Conservation (phyloP, 371 early-diverging fungal genomes). For the Apophysomyces variabilis region DNA sequence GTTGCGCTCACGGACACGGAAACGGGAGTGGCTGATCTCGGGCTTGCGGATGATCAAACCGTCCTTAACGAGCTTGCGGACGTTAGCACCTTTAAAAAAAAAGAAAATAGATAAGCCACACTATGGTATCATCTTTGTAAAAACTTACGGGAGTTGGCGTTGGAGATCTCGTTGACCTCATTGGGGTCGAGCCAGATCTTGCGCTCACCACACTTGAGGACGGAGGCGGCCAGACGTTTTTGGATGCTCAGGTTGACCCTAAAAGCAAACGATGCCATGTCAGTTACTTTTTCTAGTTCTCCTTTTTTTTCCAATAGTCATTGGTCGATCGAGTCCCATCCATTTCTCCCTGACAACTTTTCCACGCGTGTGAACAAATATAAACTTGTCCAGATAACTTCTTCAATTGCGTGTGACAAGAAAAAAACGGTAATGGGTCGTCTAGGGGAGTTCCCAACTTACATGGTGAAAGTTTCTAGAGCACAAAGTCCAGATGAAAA, state of each 20-base stretch:
- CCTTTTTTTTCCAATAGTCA: neutral
- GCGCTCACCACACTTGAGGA: slow-evolving; percentile 98
- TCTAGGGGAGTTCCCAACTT: neutral
- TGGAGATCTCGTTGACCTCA: slow-evolving; percentile 94
- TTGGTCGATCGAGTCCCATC: neutral
- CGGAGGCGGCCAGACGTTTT: slow-evolving; percentile 98
- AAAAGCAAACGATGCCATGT: slow-evolving; percentile 6
- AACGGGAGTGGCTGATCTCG: slow-evolving; percentile 91
- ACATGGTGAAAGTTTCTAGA: slow-evolving; percentile 12
- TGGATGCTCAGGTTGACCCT: slow-evolving; percentile 88
- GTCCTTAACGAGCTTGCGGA: slow-evolving; percentile 97
- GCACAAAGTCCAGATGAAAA: slow-evolving; percentile 12
- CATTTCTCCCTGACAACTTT: neutral
- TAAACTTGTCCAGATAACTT: neutral
- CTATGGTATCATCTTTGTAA: neutral
- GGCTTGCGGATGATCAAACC: slow-evolving; percentile 99
- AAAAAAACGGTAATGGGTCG: neutral
- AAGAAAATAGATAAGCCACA: slow-evolving; percentile 3
- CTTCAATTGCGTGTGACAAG: neutral
- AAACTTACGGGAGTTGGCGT: slow-evolving; percentile 96
- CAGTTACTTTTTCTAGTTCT: neutral
- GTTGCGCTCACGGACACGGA: slow-evolving; percentile 92
- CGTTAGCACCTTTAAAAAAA: slow-evolving; percentile 79
- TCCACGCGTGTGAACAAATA: neutral
- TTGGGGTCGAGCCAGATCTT: slow-evolving; percentile 99